phyloP scores from a whole-genome alignment of 2,329 filamentous ascomycete species.

The Beauveria bassiana region DNA sequence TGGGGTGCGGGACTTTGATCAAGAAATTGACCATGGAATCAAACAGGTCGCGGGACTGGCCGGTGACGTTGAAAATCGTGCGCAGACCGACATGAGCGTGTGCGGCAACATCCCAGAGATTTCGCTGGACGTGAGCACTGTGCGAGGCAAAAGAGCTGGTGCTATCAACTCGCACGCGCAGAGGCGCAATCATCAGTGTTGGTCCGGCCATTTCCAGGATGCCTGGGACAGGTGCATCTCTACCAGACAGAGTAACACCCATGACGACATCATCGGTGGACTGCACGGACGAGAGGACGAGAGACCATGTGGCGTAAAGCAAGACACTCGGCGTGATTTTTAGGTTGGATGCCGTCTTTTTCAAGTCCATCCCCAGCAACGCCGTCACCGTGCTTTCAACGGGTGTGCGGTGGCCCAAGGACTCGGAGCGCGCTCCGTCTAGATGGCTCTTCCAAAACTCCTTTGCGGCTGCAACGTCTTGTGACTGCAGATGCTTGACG shows the following conservation, averaged over 20 bases:
- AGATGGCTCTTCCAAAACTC: not conserved
- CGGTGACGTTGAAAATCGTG: not conserved
- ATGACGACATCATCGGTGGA: slow-evolving; percentile 13
- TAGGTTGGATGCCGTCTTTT: not conserved
- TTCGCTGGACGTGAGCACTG: not conserved
- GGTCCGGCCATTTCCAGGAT: slow-evolving; percentile 14
- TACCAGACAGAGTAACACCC: slow-evolving; percentile 14
- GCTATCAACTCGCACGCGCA: not conserved
- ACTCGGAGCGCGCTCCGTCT: not conserved
- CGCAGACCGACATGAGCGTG: not conserved
- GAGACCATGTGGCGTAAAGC: not conserved
- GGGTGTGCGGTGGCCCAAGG: not conserved
- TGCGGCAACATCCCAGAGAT: not conserved
- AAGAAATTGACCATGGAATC: not conserved
- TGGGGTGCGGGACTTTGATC: not conserved
- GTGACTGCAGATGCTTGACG: not conserved
- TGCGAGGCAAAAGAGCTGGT: not conserved
- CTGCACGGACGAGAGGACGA: not conserved
- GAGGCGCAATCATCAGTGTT: slow-evolving; percentile 15
- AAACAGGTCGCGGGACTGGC: not conserved
- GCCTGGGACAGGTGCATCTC: slow-evolving; percentile 12
- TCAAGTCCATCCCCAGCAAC: not conserved
- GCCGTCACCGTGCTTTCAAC: not conserved
- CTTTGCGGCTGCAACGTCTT: not conserved
- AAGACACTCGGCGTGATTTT: not conserved